phyloP scores from a whole-genome alignment of 2,329 filamentous ascomycete genomes.

The Diaporthe sp. region DNA sequence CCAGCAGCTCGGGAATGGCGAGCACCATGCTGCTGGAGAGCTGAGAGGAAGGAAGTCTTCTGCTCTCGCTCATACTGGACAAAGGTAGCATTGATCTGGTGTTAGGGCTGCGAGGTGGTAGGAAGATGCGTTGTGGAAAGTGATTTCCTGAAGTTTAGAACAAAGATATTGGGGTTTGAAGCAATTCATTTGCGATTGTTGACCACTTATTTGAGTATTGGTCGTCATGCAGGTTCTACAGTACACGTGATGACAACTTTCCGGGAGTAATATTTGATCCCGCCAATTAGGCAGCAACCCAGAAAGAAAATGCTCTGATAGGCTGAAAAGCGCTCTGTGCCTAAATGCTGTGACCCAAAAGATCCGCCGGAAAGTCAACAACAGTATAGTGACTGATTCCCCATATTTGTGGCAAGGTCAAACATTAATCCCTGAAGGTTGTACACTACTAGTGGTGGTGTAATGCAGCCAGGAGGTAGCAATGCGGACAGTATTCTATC shows the following conservation, averaged over 20 bases:
- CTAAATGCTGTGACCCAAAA: too few relatives aligned
- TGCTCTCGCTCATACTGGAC: background rate
- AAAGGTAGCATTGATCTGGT: background rate
- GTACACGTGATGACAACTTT: background rate
- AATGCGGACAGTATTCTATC: too few relatives aligned
- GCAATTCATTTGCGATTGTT: background rate
- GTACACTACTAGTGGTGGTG: too few relatives aligned
- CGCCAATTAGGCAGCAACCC: rapidly evolving
- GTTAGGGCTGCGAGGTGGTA: too few relatives aligned
- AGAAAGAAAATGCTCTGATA: background rate
- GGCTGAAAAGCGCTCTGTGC: too few relatives aligned
- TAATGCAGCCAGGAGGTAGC: too few relatives aligned
- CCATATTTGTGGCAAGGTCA: too few relatives aligned
- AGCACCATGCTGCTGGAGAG: background rate
- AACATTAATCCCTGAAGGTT: too few relatives aligned
- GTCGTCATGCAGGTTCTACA: background rate
- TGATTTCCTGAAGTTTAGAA: background rate
- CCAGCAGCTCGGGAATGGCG: constrained; percentile 14
- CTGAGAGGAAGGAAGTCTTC: background rate
- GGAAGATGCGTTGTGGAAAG: too few relatives aligned
- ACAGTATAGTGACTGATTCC: too few relatives aligned
- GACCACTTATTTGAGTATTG: background rate
- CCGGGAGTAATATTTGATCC: background rate
- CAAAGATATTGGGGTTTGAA: background rate
- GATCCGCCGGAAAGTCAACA: too few relatives aligned